Evolutionary conservation across 164 flowering plant genomes (phyloP).

Genomic region (Nymphaea thermarum): DNA sequence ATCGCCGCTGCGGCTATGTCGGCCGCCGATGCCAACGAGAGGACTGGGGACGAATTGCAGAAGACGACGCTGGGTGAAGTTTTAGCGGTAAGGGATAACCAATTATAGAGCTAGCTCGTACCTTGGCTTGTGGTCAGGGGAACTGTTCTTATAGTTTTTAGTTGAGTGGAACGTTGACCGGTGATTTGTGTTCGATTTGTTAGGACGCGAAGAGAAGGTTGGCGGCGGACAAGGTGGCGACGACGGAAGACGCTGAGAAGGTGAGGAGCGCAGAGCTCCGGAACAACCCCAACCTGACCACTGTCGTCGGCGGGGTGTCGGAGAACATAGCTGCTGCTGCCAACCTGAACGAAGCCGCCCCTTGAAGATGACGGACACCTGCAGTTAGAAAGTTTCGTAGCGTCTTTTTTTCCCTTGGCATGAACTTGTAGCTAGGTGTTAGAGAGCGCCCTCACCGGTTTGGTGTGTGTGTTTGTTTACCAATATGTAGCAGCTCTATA

Average conservation of each 20-base stretch:
- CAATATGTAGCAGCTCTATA: no score
- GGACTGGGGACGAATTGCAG: conserved; percentile 9
- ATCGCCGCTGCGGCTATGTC: conserved; percentile 51
- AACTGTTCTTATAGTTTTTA: not conserved
- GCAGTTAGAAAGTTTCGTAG: no score
- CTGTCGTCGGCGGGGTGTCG: conserved; percentile 56
- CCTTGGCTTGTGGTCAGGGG: no score
- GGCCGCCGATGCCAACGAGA: conserved; percentile 38
- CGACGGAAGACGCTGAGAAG: conserved; percentile 48
- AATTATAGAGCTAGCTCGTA: not conserved
- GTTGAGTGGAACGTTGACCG: no score
- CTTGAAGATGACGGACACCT: no score
- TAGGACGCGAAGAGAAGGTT: conserved; percentile 37
- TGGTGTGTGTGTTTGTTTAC: no score
- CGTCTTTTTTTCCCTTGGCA: no score
- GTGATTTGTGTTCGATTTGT: no score
- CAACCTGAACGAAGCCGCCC: conserved; percentile 23
- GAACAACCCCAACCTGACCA: conserved; percentile 41
- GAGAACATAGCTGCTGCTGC: conserved; percentile 61
- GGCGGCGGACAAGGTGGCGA: conserved; percentile 42
- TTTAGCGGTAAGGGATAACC: conserved; percentile 18
- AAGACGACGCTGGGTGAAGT: conserved; percentile 48
- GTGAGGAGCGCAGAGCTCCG: conserved; percentile 49
- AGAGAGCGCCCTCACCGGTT: no score
- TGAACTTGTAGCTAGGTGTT: no score